Evolutionary conservation across 352 stramenopile species (phyloP).

Genomic region (Globisporangium apiculatum): DNA sequence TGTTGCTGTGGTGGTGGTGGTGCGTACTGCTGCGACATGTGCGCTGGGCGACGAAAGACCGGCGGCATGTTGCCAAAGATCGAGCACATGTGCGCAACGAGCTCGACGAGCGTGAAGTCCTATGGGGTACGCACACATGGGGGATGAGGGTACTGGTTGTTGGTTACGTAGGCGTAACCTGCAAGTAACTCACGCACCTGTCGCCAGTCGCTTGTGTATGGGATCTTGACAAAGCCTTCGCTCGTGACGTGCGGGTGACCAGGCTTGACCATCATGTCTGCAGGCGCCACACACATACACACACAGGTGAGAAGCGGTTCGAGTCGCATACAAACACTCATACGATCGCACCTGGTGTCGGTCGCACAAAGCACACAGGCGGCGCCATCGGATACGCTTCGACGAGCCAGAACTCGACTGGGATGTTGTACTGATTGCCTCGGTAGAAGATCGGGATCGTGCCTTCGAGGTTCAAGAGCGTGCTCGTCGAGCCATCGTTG

Average conservation of each 20-base stretch:
- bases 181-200: conserved; percentile 17
- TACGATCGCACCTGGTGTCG: conserved; percentile 37
- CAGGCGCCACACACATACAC: neutral
- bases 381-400: conserved; percentile 76
- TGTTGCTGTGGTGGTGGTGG: conserved; percentile 33
- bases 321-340: neutral
- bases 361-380: conserved; percentile 83
- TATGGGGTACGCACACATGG: conserved; percentile 8
- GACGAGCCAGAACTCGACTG: conserved; percentile 85
- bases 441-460: conserved; percentile 91
- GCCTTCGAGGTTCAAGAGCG: conserved; percentile 73
- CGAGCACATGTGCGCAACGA: conserved; percentile 86
- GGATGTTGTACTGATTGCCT: conserved; percentile 89
- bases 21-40: conserved; percentile 28
- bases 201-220: conserved; percentile 80
- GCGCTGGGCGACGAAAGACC: conserved; percentile 66
- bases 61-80: conserved; percentile 85
- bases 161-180: neutral
- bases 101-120: conserved; percentile 79
- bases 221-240: conserved; percentile 81
- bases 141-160: neutral
- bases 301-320: neutral
- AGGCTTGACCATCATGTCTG: conserved; percentile 84
- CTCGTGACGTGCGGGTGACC: conserved; percentile 82
- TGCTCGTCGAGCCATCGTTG: conserved; percentile 84